These are phyloP conservation scores for Phytophthora palmivora DNA, from an alignment of 352 stramenopile species.

Conservation along the genomic window DNA sequence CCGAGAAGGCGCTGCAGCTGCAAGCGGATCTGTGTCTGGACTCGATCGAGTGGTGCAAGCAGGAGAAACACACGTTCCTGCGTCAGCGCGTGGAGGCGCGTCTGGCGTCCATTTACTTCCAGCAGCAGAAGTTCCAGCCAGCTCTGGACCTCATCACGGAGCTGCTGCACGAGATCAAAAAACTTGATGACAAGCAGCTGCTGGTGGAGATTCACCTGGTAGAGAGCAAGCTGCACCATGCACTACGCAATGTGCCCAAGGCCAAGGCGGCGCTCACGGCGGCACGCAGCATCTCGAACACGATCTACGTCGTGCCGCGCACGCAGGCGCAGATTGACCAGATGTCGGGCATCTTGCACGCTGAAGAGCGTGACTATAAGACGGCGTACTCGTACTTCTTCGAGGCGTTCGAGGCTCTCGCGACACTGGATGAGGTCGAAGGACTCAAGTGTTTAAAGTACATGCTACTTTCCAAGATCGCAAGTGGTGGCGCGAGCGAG, in stretches of 20 bases:
- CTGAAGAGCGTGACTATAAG: conserved; percentile 99
- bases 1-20: conserved; percentile 94
- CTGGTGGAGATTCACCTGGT: conserved; percentile 99
- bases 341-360: conserved; percentile 97
- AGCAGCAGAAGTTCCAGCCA: conserved; percentile 91
- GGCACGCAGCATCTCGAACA: conserved; percentile 96
- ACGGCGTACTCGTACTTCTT: conserved; percentile 99
- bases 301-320: conserved; percentile 96
- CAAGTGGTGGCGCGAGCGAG: conserved; percentile 92
- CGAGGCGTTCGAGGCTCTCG: conserved; percentile 96
- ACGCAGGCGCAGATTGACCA: conserved; percentile 96
- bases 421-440: conserved; percentile 90
- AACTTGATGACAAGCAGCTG: conserved; percentile 99
- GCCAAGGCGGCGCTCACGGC: conserved; percentile 97
- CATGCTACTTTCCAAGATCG: conserved; percentile 98
- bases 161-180: conserved; percentile 98
- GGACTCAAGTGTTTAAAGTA: conserved; percentile 96
- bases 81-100: conserved; percentile 97
- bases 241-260: conserved; percentile 97
- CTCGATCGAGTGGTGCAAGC: conserved; percentile 95
- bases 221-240: conserved; percentile 98
- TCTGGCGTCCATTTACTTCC: conserved; percentile 92
- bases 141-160: conserved; percentile 95
- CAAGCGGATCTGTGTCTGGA: conserved; percentile 94
- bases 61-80: conserved; percentile 97